Evolutionary conservation across 2,329 filamentous ascomycete species (phyloP).

Genomic region (Stagonosporopsis rhizophila): DNA sequence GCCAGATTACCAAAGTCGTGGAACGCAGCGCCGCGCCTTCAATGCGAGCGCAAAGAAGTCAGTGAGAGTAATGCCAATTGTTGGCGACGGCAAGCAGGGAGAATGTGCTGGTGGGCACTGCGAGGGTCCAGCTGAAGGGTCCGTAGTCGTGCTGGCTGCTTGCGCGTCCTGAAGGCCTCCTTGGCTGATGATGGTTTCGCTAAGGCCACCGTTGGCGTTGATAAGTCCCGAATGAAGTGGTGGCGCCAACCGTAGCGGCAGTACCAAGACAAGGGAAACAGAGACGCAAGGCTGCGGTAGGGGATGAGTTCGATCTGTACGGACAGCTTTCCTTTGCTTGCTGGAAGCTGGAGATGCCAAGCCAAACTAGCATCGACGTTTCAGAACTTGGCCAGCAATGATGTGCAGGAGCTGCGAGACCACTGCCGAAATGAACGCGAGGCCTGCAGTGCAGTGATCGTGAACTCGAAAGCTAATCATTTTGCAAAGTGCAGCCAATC

Average conservation of each 20-base stretch:
- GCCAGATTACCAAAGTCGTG: conserved; percentile 38
- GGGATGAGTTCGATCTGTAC: conserved; percentile 13
- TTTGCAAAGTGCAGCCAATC: background rate
- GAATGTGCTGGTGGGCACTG: conserved; percentile 8
- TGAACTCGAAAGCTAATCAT: background rate
- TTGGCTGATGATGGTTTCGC: conserved; percentile 44
- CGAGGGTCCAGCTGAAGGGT: conserved; percentile 14
- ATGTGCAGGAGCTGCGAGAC: conserved; percentile 25
- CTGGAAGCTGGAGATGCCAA: conserved; percentile 20
- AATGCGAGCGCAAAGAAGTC: conserved; percentile 10
- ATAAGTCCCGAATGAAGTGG: conserved; percentile 27
- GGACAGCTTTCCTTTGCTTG: conserved; percentile 28
- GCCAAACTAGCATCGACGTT: conserved; percentile 36
- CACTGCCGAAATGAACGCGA: conserved; percentile 10
- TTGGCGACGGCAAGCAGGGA: conserved; percentile 20
- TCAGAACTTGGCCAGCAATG: conserved; percentile 33
- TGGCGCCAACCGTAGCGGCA: conserved; percentile 34
- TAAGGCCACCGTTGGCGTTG: conserved; percentile 45
- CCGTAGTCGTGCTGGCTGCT: conserved; percentile 23
- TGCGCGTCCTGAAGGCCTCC: conserved; percentile 33
- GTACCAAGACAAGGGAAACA: conserved; percentile 31
- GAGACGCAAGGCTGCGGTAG: conserved; percentile 26
- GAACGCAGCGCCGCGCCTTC: conserved; percentile 22
- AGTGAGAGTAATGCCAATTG: conserved; percentile 22
- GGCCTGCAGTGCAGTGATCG: too few species aligned